Evolutionary conservation across 1,284 basidiomycete species (phyloP).

Genomic region (Termitomyces sp.): DNA sequence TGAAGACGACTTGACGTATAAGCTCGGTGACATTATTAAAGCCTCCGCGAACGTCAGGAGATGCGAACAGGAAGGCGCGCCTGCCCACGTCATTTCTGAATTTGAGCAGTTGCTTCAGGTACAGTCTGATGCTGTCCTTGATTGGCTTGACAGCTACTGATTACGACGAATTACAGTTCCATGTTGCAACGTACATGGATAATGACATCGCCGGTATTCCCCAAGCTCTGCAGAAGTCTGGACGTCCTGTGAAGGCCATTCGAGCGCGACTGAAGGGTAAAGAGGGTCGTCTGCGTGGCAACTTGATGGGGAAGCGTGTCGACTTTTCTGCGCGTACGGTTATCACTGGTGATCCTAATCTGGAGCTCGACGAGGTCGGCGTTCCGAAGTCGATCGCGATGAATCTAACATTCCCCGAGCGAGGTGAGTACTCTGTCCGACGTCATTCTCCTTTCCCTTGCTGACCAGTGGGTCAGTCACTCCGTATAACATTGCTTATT

Average conservation of each 20-base stretch:
- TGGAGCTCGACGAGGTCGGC: conserved; percentile 96
- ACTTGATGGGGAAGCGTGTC: conserved; percentile 99
- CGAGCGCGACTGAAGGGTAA: conserved; percentile 98
- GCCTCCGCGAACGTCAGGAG: conserved; percentile 89
- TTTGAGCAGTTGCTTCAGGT: conserved; percentile 96
- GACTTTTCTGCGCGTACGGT: conserved; percentile 99
- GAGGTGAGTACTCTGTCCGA: conserved; percentile 52
- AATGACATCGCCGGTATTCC: conserved; percentile 99
- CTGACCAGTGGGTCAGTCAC: conserved; percentile 60
- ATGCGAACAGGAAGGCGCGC: conserved; percentile 96
- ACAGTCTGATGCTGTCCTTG: conserved; percentile 9
- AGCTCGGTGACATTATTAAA: conserved; percentile 96
- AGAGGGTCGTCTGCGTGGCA: conserved; percentile 96
- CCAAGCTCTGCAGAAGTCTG: conserved; percentile 96
- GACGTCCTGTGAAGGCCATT: conserved; percentile 97
- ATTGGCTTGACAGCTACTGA: not conserved
- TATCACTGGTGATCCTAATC: conserved; percentile 98
- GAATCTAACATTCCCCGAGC: conserved; percentile 96
- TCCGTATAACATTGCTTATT: conserved; percentile 93
- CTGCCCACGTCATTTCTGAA: conserved; percentile 92
- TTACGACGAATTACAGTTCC: conserved; percentile 56
- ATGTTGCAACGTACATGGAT: conserved; percentile 99
- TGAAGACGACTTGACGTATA: conserved; percentile 99
- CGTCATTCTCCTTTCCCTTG: not conserved
- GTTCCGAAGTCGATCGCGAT: conserved; percentile 97